Evolutionary conservation across 495 filamentous ascomycete genomes (phyloP), one percentile per base, ranked within the genome.

Genomic region (Diplogelasinospora grovesii): DNA sequence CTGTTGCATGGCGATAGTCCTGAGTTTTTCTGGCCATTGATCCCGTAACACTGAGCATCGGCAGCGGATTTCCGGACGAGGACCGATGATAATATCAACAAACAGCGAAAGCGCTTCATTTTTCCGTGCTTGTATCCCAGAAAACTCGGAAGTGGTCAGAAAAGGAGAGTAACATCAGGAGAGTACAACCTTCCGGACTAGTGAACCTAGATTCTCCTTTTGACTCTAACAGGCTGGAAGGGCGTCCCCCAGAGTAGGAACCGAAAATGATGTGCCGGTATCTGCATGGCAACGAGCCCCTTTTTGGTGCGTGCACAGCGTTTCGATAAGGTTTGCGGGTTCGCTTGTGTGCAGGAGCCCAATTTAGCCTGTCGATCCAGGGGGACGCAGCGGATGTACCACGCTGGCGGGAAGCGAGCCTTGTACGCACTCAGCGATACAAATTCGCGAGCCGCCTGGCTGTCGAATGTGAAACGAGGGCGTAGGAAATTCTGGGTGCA

Each of bases 1-100:
- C 28, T 40, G 23, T 29, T 47, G 39, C 48, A 52, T 10, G 38
- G 33, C 22, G 43, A 19, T n/a, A n/a, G n/a, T 8, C 19, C 33
- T 1, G 48, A 39, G 31, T 36, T 46, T 40, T 52, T 52, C 29
- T 52, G 48, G 4, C 48, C 48, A 31, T 37, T 43, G n/a, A 52
- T 26, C n/a, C 48, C 39, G 27, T 39, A 52, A 39, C 48, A 52
- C 26, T 52, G 48, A 11, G 43, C 48, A 5, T 19, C 39, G 5
- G 30, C 28, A 22, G 19, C 39, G n/a, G n/a, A n/a, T n/a, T n/a
- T n/a, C n/a, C n/a, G n/a, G 10, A 33, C 30, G 14, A 33, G n/a
- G 22, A 26, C 18, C 11, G 10, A 8, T n/a, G 19, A 24, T 9
- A 10, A 25, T 9, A 8, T 25, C 4, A 15, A 42, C 11, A n/a